A percentile compares a stretch with the other conserved stretches of the same genome.
Evolutionary conservation across 2,329 filamentous ascomycete species (phyloP).

Genomic region (Penicillium italicum): DNA sequence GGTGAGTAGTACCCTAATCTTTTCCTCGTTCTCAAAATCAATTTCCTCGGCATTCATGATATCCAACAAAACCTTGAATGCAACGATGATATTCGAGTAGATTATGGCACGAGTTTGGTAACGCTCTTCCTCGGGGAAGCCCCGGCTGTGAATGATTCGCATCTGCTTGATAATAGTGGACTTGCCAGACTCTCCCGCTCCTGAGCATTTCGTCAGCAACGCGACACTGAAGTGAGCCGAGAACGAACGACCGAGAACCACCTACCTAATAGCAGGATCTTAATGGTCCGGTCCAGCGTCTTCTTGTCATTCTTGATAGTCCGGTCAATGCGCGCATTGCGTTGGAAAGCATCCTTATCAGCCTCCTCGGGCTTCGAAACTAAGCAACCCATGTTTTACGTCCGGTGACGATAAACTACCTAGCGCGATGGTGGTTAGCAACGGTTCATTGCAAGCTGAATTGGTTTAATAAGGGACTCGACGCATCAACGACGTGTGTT

Average conservation of each 20-base stretch:
- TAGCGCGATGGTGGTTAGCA: constrained; percentile 9
- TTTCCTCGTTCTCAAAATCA: constrained; percentile 67
- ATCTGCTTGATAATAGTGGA: constrained; percentile 98
- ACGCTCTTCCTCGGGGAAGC: constrained; percentile 84
- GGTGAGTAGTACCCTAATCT: constrained; percentile 65
- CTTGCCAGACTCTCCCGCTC: constrained; percentile 92
- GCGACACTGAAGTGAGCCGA: neutral
- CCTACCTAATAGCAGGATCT: constrained; percentile 86
- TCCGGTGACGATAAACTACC: constrained; percentile 3
- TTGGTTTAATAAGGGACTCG: neutral
- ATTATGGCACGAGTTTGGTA: constrained; percentile 93
- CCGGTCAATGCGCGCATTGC: constrained; percentile 73
- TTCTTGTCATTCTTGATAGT: constrained; percentile 83
- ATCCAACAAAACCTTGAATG: constrained; percentile 83
- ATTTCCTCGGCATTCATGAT: constrained; percentile 85
- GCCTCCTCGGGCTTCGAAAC: constrained; percentile 41
- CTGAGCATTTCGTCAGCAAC: constrained; percentile 49
- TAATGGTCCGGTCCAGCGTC: constrained; percentile 79
- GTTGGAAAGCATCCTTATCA: constrained; percentile 42
- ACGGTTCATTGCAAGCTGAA: constrained; percentile 1
- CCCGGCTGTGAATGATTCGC: constrained; percentile 93
- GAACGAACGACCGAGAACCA: constrained; percentile 8
- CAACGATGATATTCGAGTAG: constrained; percentile 90
- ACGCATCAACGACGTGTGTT: neutral
- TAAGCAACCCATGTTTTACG: constrained; percentile 44